A percentile compares a stretch with the other conserved stretches of the same genome.
Conservation (phyloP, 1,284 basidiomycete species). For the Limonomyces culmigenus region DNA sequence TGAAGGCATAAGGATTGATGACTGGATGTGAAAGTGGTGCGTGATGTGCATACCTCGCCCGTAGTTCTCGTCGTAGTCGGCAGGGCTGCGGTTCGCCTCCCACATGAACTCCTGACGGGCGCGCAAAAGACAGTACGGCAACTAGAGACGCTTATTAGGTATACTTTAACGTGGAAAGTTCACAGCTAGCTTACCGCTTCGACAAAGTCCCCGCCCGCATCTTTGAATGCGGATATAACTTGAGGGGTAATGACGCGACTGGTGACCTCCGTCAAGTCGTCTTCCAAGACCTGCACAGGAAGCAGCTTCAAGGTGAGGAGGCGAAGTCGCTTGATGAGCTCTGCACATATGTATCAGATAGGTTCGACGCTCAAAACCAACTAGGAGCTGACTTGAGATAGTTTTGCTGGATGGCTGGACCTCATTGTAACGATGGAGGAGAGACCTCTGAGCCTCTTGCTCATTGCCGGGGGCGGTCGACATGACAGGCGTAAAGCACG, state of each 20-base stretch:
- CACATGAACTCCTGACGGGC: conserved; percentile 65
- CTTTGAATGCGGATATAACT: conserved; percentile 46
- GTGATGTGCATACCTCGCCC: conserved; percentile 40
- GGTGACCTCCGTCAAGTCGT: conserved; percentile 42
- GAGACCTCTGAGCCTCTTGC: neutral
- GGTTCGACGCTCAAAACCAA: conserved; percentile 1
- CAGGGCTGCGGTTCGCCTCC: conserved; percentile 56
- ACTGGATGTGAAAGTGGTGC: neutral
- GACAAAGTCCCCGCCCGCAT: conserved; percentile 59
- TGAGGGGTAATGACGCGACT: conserved; percentile 56
- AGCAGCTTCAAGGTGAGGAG: conserved; percentile 64
- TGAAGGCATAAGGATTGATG: neutral
- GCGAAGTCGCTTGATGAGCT: conserved; percentile 66
- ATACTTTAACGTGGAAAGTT: neutral
- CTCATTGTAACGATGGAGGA: neutral
- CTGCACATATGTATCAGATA: conserved; percentile 18
- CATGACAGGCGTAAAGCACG: neutral
- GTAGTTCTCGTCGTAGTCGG: conserved; percentile 76
- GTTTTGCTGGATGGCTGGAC: conserved; percentile 50
- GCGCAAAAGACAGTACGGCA: conserved; percentile 69
- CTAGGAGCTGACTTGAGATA: conserved; percentile 37
- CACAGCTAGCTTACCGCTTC: conserved; percentile 42
- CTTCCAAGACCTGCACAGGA: conserved; percentile 61
- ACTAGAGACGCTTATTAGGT: conserved; percentile 18
- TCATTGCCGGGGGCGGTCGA: neutral